Conservation (phyloP, 768 basidiomycete genomes). For the Termitomyces sp. region DNA sequence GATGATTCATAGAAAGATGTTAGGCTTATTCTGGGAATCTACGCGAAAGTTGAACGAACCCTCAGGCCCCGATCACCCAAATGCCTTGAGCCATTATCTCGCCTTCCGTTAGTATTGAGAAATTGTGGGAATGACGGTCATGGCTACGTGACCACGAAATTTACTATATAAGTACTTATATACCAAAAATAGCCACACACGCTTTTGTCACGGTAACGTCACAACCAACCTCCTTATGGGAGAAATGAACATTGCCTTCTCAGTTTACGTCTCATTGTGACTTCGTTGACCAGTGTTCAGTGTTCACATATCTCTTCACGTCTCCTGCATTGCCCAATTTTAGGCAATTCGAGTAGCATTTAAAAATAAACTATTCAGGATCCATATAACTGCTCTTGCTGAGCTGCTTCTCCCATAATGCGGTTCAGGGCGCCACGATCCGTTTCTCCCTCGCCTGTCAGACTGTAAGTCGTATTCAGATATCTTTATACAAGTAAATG, state of each 20-base stretch:
- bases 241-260: not conserved
- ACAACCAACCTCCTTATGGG: not conserved
- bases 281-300: not conserved
- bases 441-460: constrained; percentile 10
- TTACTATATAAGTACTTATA: too few relatives aligned
- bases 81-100: too few relatives aligned
- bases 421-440: constrained; percentile 40
- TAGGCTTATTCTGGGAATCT: too few relatives aligned
- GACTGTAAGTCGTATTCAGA: not conserved
- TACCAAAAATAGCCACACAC: not conserved
- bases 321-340: too few relatives aligned
- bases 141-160: too few relatives aligned
- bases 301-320: not conserved
- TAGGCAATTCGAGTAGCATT: not conserved
- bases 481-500: not conserved
- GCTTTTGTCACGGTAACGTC: not conserved
- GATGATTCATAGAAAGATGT: too few relatives aligned
- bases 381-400: not conserved
- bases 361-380: not conserved
- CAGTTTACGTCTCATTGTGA: not conserved
- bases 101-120: too few relatives aligned
- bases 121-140: too few relatives aligned
- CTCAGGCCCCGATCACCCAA: too few relatives aligned
- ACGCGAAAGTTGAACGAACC: too few relatives aligned
- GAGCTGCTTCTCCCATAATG: constrained; percentile 29